Conservation (phyloP, 305 asterid genomes). For the Fraxinus ornus region DNA sequence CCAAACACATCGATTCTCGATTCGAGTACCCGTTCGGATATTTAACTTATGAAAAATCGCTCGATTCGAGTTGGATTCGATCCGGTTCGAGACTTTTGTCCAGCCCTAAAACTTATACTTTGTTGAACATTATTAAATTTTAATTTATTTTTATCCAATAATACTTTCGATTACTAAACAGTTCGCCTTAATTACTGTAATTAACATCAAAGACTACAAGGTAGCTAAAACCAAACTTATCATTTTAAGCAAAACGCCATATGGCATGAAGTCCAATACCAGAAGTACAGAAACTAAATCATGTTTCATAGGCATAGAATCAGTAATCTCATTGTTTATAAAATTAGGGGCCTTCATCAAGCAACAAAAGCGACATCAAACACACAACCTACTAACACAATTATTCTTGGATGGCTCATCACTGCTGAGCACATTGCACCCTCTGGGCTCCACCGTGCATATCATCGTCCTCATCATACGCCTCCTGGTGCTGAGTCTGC, state of each 20-base stretch:
- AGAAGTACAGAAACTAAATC: not conserved
- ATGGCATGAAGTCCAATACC: not conserved
- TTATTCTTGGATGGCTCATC: not conserved
- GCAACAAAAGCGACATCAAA: not conserved
- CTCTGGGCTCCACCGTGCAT: conserved; percentile 57
- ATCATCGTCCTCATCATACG: conserved; percentile 50
- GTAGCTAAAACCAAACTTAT: not conserved
- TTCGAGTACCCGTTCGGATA: no score
- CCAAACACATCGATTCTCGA: no score
- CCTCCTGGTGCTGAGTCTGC: conserved; percentile 47
- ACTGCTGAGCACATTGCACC: conserved; percentile 60
- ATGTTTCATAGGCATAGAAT: not conserved
- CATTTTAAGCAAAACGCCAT: not conserved
- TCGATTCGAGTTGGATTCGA: no score
- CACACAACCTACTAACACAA: not conserved
- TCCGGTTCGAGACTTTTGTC: no score
- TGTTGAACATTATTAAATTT: not conserved
- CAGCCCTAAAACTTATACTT: no score
- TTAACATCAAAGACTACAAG: not conserved
- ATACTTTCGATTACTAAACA: not conserved
- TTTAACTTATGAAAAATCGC: no score
- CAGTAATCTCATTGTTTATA: not conserved
- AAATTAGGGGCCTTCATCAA: not conserved
- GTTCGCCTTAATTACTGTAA: not conserved
- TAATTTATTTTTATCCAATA: not conserved